Conservation (phyloP, 305 asterid genomes). For the Solanum hybrid region DNA sequence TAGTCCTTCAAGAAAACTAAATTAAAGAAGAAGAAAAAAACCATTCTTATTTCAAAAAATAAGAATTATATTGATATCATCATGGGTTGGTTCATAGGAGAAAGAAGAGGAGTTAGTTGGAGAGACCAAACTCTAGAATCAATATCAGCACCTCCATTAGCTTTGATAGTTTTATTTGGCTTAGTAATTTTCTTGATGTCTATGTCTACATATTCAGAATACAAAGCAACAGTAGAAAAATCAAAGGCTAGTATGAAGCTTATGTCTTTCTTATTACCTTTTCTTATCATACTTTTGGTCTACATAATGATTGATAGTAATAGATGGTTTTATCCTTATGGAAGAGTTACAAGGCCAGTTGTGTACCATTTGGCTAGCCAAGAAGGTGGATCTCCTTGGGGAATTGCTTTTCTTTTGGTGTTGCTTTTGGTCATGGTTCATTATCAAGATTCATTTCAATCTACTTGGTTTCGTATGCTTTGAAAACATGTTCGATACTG, state of each 20-base stretch:
- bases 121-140: slow-evolving; percentile 56
- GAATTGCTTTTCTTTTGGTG: slow-evolving; percentile 27
- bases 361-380: slow-evolving; percentile 4
- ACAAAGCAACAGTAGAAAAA: slow-evolving; percentile 27
- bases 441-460: slow-evolving; percentile 19
- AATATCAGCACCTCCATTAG: slow-evolving; percentile 49
- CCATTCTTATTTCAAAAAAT: not conserved
- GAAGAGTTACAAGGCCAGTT: slow-evolving; percentile 27
- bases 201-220: slow-evolving; percentile 27
- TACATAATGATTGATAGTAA: slow-evolving; percentile 26
- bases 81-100: slow-evolving; percentile 37
- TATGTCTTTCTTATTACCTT: slow-evolving; percentile 36
- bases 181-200: slow-evolving; percentile 29
- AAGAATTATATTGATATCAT: not conserved
- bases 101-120: slow-evolving; percentile 55
- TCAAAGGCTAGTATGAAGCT: slow-evolving; percentile 26
- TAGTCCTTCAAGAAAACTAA: not conserved
- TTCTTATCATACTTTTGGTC: slow-evolving; percentile 26
- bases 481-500: not conserved
- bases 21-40: not conserved
- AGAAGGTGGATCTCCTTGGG: slow-evolving; percentile 33
- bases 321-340: slow-evolving; percentile 24
- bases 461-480: not conserved
- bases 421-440: slow-evolving; percentile 42
- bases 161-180: slow-evolving; percentile 33